Percentiles rank a stretch among this genome's conserved stretches.
Evolutionary conservation across 1,284 basidiomycete genomes (phyloP).

Genomic region (Cutaneotrichosporon curvatum): DNA sequence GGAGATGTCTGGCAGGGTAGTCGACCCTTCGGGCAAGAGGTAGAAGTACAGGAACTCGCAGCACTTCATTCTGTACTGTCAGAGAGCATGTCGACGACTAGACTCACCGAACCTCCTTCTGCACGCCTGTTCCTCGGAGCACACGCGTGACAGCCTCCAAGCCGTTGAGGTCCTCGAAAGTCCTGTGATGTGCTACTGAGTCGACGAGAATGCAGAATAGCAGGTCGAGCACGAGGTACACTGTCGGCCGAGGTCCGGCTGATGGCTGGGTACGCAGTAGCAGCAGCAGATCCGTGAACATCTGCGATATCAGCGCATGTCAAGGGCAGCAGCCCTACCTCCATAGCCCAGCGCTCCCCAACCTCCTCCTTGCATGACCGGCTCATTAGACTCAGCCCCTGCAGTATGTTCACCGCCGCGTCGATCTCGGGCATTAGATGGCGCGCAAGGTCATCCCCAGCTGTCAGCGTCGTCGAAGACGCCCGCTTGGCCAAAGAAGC

Average conservation of each 20-base stretch:
- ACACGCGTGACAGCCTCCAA: conserved; percentile 72
- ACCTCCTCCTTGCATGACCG: conserved; percentile 60
- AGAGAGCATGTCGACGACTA: background rate
- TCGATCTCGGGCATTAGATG: conserved; percentile 30
- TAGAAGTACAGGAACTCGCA: conserved; percentile 89
- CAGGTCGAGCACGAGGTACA: conserved; percentile 67
- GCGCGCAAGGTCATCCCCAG: conserved; percentile 25
- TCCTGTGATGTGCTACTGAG: conserved; percentile 60
- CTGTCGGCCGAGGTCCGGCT: conserved; percentile 41
- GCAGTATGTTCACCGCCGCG: conserved; percentile 58
- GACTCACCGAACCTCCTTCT: conserved; percentile 69
- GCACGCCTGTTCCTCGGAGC: conserved; percentile 70
- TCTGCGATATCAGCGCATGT: conserved; percentile 17
- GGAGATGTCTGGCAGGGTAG: conserved; percentile 5
- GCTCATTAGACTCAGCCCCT: conserved; percentile 71
- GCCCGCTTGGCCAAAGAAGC: conserved; percentile 25
- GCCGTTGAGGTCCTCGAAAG: conserved; percentile 67
- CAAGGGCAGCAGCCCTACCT: conserved; percentile 53
- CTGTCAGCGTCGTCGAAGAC: conserved; percentile 20
- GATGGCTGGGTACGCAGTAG: conserved; percentile 30
- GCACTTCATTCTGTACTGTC: conserved; percentile 69
- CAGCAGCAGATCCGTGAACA: conserved; percentile 37
- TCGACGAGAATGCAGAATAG: conserved; percentile 78
- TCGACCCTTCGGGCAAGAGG: conserved; percentile 61
- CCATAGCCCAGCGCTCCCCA: conserved; percentile 60